These are phyloP conservation scores for Russula vinacea DNA, from an alignment of 768 basidiomycete species.

Conservation along the genomic window DNA sequence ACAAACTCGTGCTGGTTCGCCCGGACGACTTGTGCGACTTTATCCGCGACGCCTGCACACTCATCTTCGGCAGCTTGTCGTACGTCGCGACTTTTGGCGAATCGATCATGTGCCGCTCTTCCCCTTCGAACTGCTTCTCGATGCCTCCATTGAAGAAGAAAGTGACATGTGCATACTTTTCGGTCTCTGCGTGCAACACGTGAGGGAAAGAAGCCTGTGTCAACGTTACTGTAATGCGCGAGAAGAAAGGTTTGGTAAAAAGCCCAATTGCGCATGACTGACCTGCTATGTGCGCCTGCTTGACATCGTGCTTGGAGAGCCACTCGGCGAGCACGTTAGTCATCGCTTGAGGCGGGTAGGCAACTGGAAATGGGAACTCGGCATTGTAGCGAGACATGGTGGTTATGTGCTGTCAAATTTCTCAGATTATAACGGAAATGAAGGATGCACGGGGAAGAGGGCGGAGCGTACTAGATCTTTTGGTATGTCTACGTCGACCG, in stretches of 20 bases:
- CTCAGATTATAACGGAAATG: neutral
- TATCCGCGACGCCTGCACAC: constrained; percentile 83
- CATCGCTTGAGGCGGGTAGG: constrained; percentile 94
- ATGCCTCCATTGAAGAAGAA: constrained; percentile 99
- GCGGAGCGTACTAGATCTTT: constrained; percentile 62
- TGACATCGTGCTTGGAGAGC: constrained; percentile 72
- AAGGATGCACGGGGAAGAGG: neutral
- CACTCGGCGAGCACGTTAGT: constrained; percentile 93
- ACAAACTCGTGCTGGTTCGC: constrained; percentile 75
- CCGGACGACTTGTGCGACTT: constrained; percentile 83
- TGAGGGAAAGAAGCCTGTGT: neutral
- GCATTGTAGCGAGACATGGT: constrained; percentile 94
- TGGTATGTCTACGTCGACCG: constrained; percentile 78
- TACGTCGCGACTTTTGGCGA: constrained; percentile 95
- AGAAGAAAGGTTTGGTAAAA: neutral
- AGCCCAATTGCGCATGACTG: too few species aligned
- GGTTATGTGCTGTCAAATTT: constrained; percentile 60
- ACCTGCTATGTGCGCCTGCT: constrained; percentile 89
- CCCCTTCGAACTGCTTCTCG: constrained; percentile 83
- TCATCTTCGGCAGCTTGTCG: constrained; percentile 89
- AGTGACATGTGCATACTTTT: constrained; percentile 96
- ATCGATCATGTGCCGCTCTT: constrained; percentile 83
- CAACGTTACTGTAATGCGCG: neutral
- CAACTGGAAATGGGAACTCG: constrained; percentile 84
- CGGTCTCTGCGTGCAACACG: constrained; percentile 61